Evolutionary conservation across 192 early-diverging fungal species (phyloP).

Genomic region (Mortierella claussenii): DNA sequence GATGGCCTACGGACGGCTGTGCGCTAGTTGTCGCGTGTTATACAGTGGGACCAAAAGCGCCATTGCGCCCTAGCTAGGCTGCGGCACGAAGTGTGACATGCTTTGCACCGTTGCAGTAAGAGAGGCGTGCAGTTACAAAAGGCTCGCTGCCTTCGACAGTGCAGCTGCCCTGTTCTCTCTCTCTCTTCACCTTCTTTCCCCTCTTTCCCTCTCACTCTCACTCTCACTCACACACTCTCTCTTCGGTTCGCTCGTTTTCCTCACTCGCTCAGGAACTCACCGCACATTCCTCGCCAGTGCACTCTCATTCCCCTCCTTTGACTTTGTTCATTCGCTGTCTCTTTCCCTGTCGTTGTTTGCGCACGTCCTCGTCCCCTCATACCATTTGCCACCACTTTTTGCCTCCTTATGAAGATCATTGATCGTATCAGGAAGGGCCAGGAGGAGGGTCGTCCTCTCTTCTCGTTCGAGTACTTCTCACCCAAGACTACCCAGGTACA

Average conservation of each 20-base stretch:
- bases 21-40: no score
- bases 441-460: constrained; percentile 74
- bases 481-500: constrained; percentile 89
- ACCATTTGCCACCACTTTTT: neutral
- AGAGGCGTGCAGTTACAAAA: neutral
- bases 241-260: neutral
- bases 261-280: no score
- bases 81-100: neutral
- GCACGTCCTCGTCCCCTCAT: neutral
- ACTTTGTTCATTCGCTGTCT: no score
- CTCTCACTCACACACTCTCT: neutral
- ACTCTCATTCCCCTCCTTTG: neutral
- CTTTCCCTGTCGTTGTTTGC: neutral
- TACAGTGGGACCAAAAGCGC: no score
- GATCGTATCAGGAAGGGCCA: constrained; percentile 77
- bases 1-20: no score
- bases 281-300: no score
- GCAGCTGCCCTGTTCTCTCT: neutral
- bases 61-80: no score
- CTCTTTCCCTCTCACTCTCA: neutral
- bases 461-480: constrained; percentile 98
- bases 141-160: neutral
- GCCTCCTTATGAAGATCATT: constrained; percentile 69
- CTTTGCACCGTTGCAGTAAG: neutral
- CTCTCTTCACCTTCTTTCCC: neutral